Evolutionary conservation across 306 rosid species (phyloP), one percentile per base, ranked within the genome.

Genomic region (Dalbergia cochinchinensis): DNA sequence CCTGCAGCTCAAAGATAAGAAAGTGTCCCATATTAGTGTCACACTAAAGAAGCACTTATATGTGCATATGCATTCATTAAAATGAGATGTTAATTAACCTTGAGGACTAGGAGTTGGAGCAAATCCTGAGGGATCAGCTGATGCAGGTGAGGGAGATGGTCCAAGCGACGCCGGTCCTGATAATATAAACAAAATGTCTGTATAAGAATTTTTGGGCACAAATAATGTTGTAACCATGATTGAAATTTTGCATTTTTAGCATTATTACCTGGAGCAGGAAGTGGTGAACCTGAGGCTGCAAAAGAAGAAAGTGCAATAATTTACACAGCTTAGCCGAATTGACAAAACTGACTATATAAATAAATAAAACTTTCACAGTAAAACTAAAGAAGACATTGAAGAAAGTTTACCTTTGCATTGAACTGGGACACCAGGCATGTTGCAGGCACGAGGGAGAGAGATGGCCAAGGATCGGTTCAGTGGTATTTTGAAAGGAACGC

Each of bases 401-500:
- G 64, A 65, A 53, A 75, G 4, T 18, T 3, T 84, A 88, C 89
- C 83, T 82, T 86, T 87, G 89, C 92, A 92, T 75, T 90, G 97
- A 78, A 95, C 73, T 0, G 95, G 94, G 70, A 95, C 91, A 33
- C 91, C 88, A 0, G 93, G 83, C 89, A 89, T 78, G 82, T 89
- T 89, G 86, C 99, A 95, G 39, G 95, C 98, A 19, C 92, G 92
- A 74, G 98, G 97, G 63, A 92, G 99, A 74, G 97, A 86, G 31
- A 91, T 69, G 78, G 93, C 99, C 14, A 89, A 67, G 2, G 96
- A 69, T 41, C 92, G 77, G 50, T 89, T 93, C 76, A 93, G 64
- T 8, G 97, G 96, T 26, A 91, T 0, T 78, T 54, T 91, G 74
- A 93, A 85, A 42, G 96, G 94, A 78, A 88, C 83, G 5, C 63